Evolutionary conservation across 192 early-diverging fungal genomes (phyloP), one percentile per base, ranked within the genome.

Genomic region (Coemansia sp.): DNA sequence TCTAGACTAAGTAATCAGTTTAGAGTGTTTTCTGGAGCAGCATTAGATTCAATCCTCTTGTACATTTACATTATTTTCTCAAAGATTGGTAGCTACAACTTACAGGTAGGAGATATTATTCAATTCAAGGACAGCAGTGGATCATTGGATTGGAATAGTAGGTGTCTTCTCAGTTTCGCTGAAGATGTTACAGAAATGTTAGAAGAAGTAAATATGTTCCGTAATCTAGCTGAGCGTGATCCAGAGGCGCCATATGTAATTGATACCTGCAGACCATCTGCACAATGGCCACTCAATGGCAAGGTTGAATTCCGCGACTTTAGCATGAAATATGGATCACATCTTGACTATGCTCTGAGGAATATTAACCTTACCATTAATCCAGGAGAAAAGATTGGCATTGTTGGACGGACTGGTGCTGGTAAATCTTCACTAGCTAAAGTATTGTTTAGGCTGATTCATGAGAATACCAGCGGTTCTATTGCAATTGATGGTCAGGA

Each of bases 401-500:
- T 86, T 16, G 78, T 84, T 34, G 85, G 85, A 1, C 71, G 81
- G n/a, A 87, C 86, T 13, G 88, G 90, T 16, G 88, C 88, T 6
- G 90, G 90, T 3, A 91, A 91, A 62, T 88, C 89, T 1, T 84
- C 89, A 6, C 66, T 90, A 20, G 78, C 83, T 1, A 79, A 83
- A 41, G 80, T 85, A 10, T 71, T 91, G 39, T 90, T 91, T 67
- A 85, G 86, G 10, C 79, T 91, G 40, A 79, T 91, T 64, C 84
- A 89, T 22, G 88, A 90, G 55, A 88, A 86, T 2, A 66, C 78
- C 1, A 49, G 24, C 1, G 81, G 81, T 2, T 72, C 78, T 1
- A 93, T 96, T 58, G 65, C 82, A 24, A 92, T 97, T 61, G 95
- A 97, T 72, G 90, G 89, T 15, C 53, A 93, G 20, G 92, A 95